Evolutionary conservation across 371 early-diverging fungal species (phyloP), one percentile per base, ranked within the genome.

Genomic region (Mortierella polycephala): DNA sequence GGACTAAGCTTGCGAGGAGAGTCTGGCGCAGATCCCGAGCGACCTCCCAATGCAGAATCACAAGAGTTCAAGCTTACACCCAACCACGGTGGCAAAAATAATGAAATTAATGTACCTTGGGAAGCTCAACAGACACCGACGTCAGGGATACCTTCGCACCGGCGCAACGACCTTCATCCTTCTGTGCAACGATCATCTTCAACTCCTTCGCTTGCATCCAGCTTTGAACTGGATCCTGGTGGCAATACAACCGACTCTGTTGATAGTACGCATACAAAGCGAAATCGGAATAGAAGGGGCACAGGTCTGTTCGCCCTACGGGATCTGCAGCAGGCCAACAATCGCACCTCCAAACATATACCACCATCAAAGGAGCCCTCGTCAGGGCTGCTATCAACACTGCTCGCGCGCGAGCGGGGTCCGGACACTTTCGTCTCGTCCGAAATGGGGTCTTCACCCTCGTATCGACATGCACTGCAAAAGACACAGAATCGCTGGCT

Each of bases 401-500:
- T 76, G 10, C 54, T 76, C 9, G 76, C 76, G 14, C 71, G 64
- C 6, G 76, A 71, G 37, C 63, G 53, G 16, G 68, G 71, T n/a
- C 5, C 59, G 12, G 64, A 62, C n/a, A 45, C 52, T 4, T 54
- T 40, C 5, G 14, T 53, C 8, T 63, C 64, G 6, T 63, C 51
- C 5, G 67, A 71, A 3, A 50, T 56, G 40, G 67, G 61, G 20
- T 54, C 51, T 1, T 20, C 57, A 2, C 37, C 50, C 16, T 40
- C 58, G 42, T 56, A 45, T 39, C 56, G 69, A 37, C 45, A 71
- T 44, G 41, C 64, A 3, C 18, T 69, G 7, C 79, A 64, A 10
- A 77, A 57, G 21, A 23, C 58, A 4, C 40, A 69, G 11, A 69
- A 51, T 50, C 72, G 79, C 20, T 77, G 79, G 79, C 54, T 77